Evolutionary conservation across 202 grass and related monocot genomes (phyloP), one percentile per base, ranked within the genome.

Genomic region (Hordeum pubiflorum): DNA sequence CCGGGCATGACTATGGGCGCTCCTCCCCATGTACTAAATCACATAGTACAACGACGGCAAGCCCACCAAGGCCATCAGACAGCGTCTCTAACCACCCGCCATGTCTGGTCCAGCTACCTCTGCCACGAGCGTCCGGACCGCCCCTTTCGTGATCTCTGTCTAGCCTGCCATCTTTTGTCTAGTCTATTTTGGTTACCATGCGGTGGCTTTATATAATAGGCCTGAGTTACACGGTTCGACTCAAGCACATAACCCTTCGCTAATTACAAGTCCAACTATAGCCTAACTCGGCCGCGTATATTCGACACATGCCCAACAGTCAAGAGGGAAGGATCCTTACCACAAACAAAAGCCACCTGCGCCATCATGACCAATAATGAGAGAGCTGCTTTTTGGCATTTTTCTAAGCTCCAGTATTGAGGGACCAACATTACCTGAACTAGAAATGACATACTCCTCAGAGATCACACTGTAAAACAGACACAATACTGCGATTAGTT

Each of bases 351-450:
- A 97, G 68, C 72, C 40, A 2, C 94, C 94, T 57, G 77, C 68
- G 5, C 91, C 91, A 89, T 97, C 83, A 85, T 97, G 89, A 32
- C 94, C 91, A 84, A 94, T 79, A 76, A 97, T 81, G 71, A 92
- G 84, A 55, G 24, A 83, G 55, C 52, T 73, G 44, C 58, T 80
- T 67, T 85, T 81, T 68, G 94, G 77, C 34, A 97, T 82, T 90
- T 61, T 90, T 92, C 72, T 89, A 63, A 97, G 81, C 87, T 94
- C 94, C 80, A 92, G 36, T 82, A 92, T 65, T 50, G 84, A 84
- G 59, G 84, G 81, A 37, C 66, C 87, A 71, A 65, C 67, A 61
- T 90, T 74, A 65, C 89, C 79, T 71, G 78, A 89, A 63, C 78
- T 79, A 83, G 89, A 84, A 76, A 97, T 83, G 32, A 85, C 81